phyloP scores from a whole-genome alignment of 352 stramenopile genomes.

The Phytopythium litorale region DNA sequence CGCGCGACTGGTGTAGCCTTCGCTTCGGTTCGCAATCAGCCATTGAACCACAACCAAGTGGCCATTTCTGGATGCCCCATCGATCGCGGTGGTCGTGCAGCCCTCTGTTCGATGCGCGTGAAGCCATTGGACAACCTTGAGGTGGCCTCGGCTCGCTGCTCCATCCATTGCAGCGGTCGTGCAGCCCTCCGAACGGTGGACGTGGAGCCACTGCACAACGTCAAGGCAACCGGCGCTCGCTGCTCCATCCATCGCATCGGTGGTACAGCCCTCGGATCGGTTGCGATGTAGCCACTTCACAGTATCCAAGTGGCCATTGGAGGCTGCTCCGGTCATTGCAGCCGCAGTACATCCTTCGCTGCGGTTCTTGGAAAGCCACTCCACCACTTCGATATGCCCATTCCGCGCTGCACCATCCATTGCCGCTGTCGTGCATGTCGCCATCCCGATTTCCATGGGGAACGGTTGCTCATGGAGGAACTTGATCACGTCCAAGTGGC shows the following conservation, averaged over 20 bases:
- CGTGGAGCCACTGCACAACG: not conserved
- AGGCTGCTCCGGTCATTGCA: constrained; percentile 3
- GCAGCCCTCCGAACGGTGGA: not conserved
- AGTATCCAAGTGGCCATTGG: constrained; percentile 16
- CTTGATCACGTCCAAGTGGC: not conserved
- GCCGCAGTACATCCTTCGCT: not conserved
- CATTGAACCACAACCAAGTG: constrained; percentile 21
- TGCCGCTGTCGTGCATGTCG: not conserved
- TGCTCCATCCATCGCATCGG: constrained; percentile 14
- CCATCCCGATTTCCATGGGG: not conserved
- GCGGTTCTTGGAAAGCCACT: not conserved
- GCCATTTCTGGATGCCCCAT: constrained; percentile 16
- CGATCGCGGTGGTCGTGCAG: constrained; percentile 6
- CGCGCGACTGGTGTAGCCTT: constrained; percentile 24
- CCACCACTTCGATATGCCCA: not conserved
- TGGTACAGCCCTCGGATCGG: constrained; percentile 1
- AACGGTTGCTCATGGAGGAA: not conserved
- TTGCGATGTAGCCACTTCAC: constrained; percentile 8
- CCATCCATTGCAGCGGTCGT: not conserved
- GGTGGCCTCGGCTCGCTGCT: constrained; percentile 16
- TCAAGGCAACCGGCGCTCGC: constrained; percentile 16
- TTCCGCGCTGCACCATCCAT: not conserved
- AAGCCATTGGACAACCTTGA: constrained; percentile 22
- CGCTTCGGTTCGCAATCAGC: constrained; percentile 13
- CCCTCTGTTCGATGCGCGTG: constrained; percentile 7